Evolutionary conservation across 2,329 filamentous ascomycete genomes (phyloP).

Genomic region (Colletotrichum shisoi): DNA sequence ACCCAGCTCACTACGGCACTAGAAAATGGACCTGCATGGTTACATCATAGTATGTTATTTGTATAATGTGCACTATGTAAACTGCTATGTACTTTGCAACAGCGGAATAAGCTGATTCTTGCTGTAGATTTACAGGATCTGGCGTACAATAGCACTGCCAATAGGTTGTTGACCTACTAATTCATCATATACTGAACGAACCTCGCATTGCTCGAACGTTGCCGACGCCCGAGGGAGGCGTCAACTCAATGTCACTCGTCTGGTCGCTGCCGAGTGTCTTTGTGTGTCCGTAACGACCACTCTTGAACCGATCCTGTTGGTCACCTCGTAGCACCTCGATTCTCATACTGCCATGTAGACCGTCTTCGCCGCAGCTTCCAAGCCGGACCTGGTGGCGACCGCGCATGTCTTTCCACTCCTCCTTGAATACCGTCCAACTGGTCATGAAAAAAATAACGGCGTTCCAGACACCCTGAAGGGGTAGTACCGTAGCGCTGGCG

Average conservation of each 20-base stretch:
- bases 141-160: too few relatives aligned
- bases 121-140: too few relatives aligned
- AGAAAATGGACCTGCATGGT: too few relatives aligned
- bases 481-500: slow-evolving; percentile 74
- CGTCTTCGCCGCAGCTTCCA: slow-evolving; percentile 20
- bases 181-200: slow-evolving; percentile 31
- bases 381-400: slow-evolving; percentile 19
- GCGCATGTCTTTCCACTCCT: slow-evolving; percentile 43
- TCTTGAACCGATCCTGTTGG: slow-evolving; percentile 11
- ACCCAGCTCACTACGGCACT: too few relatives aligned
- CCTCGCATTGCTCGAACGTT: slow-evolving; percentile 31
- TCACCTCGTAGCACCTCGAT: slow-evolving; percentile 17
- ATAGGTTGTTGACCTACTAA: too few relatives aligned
- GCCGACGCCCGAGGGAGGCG: slow-evolving; percentile 8
- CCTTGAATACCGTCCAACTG: slow-evolving; percentile 57
- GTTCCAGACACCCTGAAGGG: slow-evolving; percentile 83
- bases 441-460: slow-evolving; percentile 77
- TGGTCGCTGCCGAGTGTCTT: slow-evolving; percentile 36
- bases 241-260: slow-evolving; percentile 37
- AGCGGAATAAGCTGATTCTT: too few relatives aligned
- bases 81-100: too few relatives aligned
- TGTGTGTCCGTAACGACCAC: slow-evolving; percentile 19
- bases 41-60: too few relatives aligned
- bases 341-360: slow-evolving; percentile 16
- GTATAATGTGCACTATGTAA: too few relatives aligned